These are phyloP conservation scores for Ulota crispa DNA, from an alignment of 225 moss, liverwort and hornwort genomes.

Conservation along the genomic window DNA sequence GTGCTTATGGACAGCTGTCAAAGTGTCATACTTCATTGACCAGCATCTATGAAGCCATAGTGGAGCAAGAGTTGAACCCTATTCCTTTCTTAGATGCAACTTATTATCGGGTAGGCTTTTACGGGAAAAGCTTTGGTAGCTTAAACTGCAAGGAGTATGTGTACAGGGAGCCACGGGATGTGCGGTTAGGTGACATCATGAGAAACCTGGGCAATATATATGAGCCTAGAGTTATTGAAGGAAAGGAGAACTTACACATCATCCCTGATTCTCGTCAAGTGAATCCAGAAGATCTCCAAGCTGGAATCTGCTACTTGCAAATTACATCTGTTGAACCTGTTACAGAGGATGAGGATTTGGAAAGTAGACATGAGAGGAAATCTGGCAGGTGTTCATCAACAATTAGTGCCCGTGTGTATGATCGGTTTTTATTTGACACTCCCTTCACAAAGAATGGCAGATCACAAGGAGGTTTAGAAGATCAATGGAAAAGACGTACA, in stretches of 20 bases:
- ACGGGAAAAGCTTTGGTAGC: slow-evolving; percentile 89
- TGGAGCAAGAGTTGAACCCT: slow-evolving; percentile 92
- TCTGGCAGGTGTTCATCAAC: slow-evolving; percentile 57
- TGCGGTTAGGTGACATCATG: slow-evolving; percentile 97
- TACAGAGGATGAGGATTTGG: slow-evolving; percentile 82
- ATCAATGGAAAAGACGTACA: slow-evolving; percentile 95
- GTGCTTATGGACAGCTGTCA: slow-evolving; percentile 80
- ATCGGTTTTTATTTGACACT: slow-evolving; percentile 87
- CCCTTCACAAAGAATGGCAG: slow-evolving; percentile 94
- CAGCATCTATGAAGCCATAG: slow-evolving; percentile 84
- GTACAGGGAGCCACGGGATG: slow-evolving; percentile 94
- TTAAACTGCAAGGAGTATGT: slow-evolving; percentile 90
- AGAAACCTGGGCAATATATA: slow-evolving; percentile 85
- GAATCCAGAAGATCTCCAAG: slow-evolving; percentile 83
- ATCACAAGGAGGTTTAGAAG: slow-evolving; percentile 91
- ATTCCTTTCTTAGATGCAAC: slow-evolving; percentile 97
- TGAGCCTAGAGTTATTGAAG: slow-evolving; percentile 72
- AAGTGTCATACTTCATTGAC: slow-evolving; percentile 94
- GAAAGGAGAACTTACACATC: slow-evolving; percentile 82
- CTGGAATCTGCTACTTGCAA: slow-evolving; percentile 88
- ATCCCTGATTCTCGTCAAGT: slow-evolving; percentile 97
- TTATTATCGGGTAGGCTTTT: slow-evolving; percentile 95
- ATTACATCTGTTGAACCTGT: slow-evolving; percentile 96
- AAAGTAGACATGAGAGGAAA: slow-evolving; percentile 74
- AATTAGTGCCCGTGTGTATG: slow-evolving; percentile 77